These are phyloP conservation scores for Gastrolobium bilobum DNA, from an alignment of 306 rosid species.

Conservation along the genomic window DNA sequence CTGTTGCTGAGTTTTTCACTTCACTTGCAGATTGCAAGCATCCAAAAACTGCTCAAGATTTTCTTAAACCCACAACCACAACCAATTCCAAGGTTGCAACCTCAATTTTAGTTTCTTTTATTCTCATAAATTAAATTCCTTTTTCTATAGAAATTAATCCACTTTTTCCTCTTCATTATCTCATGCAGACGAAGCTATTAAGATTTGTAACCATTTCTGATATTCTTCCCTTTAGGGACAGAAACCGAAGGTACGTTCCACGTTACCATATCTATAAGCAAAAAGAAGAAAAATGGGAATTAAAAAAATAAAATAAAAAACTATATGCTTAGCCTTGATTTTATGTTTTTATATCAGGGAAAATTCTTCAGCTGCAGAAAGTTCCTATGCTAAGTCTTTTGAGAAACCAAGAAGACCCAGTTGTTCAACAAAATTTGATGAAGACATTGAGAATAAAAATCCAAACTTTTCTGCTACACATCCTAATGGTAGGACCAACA, in stretches of 20 bases:
- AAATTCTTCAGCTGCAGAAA: slow-evolving; percentile 42
- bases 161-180: neutral
- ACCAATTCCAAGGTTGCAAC: slow-evolving; percentile 50
- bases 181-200: slow-evolving; percentile 54
- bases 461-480: slow-evolving; percentile 55
- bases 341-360: slow-evolving; percentile 34
- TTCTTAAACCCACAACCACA: slow-evolving; percentile 28
- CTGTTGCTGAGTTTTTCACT: neutral
- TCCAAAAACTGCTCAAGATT: slow-evolving; percentile 57
- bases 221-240: slow-evolving; percentile 56
- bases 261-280: neutral
- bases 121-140: neutral
- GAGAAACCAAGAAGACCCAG: slow-evolving; percentile 37
- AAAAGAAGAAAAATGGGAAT: neutral
- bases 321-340: neutral
- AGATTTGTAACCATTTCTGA: slow-evolving; percentile 59
- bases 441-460: slow-evolving; percentile 60
- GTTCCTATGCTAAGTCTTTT: slow-evolving; percentile 26
- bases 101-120: neutral
- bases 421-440: slow-evolving; percentile 38
- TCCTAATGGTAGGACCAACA: slow-evolving; percentile 36
- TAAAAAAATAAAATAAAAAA: neutral
- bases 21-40: slow-evolving; percentile 59
- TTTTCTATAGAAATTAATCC: neutral
- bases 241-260: slow-evolving; percentile 52